Evolutionary conservation across 1,284 basidiomycete species (phyloP).

Genomic region (Cutaneotrichosporon spelunceum): DNA sequence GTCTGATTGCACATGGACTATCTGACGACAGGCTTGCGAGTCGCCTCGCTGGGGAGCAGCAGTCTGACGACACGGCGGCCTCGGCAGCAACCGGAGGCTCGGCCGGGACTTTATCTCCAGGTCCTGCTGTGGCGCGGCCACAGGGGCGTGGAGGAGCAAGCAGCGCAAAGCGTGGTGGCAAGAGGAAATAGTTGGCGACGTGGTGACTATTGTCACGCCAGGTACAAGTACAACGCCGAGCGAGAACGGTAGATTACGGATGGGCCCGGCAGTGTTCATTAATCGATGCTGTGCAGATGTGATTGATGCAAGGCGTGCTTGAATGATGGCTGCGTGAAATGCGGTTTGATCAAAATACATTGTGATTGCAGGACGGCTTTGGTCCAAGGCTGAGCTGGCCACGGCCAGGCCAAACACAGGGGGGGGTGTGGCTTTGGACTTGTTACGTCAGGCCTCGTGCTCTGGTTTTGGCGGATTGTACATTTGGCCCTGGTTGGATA

Average conservation of each 20-base stretch:
- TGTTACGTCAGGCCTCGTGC: too few species aligned
- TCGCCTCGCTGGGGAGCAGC: constrained; percentile 3
- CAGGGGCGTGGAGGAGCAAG: background rate
- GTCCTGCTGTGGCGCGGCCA: background rate
- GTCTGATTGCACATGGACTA: background rate
- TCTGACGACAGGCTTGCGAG: constrained; percentile 15
- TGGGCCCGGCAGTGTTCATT: background rate
- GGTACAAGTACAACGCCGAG: background rate
- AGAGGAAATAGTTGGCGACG: constrained; percentile 15
- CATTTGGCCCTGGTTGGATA: too few species aligned
- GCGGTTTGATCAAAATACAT: background rate
- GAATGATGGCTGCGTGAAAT: background rate
- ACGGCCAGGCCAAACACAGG: too few species aligned
- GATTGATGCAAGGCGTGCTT: too few species aligned
- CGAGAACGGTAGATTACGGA: background rate
- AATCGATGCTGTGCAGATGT: background rate
- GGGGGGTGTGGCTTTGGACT: too few species aligned
- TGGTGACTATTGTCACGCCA: too few species aligned
- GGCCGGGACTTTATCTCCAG: background rate
- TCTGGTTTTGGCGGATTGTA: too few species aligned
- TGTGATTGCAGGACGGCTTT: background rate
- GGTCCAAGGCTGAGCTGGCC: too few species aligned
- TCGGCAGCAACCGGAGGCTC: background rate
- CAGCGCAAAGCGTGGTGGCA: constrained; percentile 14
- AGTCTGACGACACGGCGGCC: background rate